phyloP scores from a whole-genome alignment of 768 basidiomycete genomes.

The Hygrophorus pudorinus region DNA sequence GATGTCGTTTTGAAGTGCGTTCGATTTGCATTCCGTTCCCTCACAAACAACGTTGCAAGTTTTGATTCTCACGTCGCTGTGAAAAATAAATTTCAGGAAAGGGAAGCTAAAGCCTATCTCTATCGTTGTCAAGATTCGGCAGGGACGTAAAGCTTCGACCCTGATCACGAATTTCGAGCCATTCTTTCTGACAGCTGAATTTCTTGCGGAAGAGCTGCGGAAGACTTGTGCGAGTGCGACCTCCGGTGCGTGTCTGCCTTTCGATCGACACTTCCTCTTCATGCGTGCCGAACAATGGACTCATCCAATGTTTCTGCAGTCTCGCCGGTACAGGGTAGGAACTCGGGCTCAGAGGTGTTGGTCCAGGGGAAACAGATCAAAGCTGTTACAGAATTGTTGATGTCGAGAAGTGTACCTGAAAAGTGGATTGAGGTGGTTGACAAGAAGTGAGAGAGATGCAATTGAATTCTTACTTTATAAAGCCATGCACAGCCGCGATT shows the following conservation, averaged over 20 bases:
- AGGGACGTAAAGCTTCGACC: constrained; percentile 70
- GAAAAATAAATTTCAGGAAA: constrained; percentile 40
- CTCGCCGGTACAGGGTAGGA: constrained; percentile 49
- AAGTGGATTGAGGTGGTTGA: constrained; percentile 63
- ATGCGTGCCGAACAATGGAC: neutral
- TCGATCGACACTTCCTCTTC: no score
- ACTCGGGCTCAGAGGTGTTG: constrained; percentile 55
- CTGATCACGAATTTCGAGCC: constrained; percentile 74
- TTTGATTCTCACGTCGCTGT: constrained; percentile 3
- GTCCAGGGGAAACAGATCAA: constrained; percentile 80
- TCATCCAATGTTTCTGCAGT: constrained; percentile 29
- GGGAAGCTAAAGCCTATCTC: constrained; percentile 64
- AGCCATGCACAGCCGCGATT: no score
- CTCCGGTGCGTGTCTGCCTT: constrained; percentile 55
- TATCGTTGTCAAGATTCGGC: constrained; percentile 61
- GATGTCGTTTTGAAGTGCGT: constrained; percentile 54
- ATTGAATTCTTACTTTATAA: no score
- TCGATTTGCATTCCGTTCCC: no score
- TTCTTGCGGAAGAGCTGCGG: constrained; percentile 70
- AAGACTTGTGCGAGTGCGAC: constrained; percentile 74
- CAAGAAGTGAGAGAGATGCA: neutral
- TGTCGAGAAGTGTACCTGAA: constrained; percentile 67
- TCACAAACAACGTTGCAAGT: no score
- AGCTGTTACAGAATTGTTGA: constrained; percentile 55
- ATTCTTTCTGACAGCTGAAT: constrained; percentile 56